A percentile compares a stretch with the other conserved stretches of the same genome.
phyloP scores from a whole-genome alignment of 139 green algal genomes.

The Axilococcus clingmanii region DNA sequence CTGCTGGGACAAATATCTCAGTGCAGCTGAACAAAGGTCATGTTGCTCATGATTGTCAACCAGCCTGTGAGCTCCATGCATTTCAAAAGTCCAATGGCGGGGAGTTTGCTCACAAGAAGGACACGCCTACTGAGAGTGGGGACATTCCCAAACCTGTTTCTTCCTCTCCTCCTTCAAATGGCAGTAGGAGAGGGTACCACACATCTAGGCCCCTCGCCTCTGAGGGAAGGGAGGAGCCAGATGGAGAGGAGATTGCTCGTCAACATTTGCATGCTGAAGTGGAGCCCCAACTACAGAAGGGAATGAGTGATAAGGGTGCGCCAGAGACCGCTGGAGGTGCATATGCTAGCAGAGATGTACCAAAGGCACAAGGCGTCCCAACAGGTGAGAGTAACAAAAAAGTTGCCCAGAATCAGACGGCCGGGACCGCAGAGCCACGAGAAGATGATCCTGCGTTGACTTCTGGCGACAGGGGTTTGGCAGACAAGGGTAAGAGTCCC shows the following conservation, averaged over 20 bases:
- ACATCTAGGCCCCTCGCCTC: too few relatives aligned
- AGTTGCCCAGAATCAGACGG: too few relatives aligned
- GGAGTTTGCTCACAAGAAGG: background rate
- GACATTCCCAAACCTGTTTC: background rate
- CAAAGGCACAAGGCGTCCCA: slow-evolving; percentile 2
- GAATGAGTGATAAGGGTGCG: slow-evolving; percentile 1
- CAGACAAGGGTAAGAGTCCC: too few relatives aligned
- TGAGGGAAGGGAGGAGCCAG: background rate
- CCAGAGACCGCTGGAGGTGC: slow-evolving; percentile 2
- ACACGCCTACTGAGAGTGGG: slow-evolving; percentile 8
- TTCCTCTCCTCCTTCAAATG: background rate
- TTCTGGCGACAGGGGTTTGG: too few relatives aligned
- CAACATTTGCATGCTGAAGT: slow-evolving; percentile 11
- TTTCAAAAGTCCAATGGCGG: slow-evolving; percentile 2
- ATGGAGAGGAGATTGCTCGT: slow-evolving; percentile 18
- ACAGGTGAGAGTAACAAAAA: too few relatives aligned
- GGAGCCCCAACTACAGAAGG: slow-evolving; percentile 19
- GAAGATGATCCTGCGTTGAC: too few relatives aligned
- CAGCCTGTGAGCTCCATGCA: slow-evolving; percentile 17
- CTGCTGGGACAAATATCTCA: slow-evolving; percentile 12
- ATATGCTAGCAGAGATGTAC: slow-evolving; percentile 3
- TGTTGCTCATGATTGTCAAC: slow-evolving; percentile 15
- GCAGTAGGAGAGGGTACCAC: slow-evolving; percentile 4
- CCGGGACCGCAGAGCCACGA: too few relatives aligned
- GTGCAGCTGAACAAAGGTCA: slow-evolving; percentile 13